Evolutionary conservation across 352 stramenopile genomes (phyloP).

Genomic region (Phytophthora kernoviae): DNA sequence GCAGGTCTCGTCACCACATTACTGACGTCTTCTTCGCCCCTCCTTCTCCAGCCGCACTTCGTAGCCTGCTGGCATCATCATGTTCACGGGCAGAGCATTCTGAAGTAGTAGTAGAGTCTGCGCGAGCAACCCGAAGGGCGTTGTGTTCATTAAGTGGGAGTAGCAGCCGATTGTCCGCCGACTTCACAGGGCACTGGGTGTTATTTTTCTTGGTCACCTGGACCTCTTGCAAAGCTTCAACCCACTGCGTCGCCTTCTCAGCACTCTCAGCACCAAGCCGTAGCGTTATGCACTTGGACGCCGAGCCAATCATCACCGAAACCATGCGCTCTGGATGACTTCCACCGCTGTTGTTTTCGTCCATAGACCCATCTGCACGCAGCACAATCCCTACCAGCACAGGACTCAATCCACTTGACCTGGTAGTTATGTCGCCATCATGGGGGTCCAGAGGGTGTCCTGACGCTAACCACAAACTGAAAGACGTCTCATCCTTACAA

Average conservation of each 20-base stretch:
- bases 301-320: conserved; percentile 45
- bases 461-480: conserved; percentile 61
- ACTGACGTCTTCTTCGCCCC: conserved; percentile 8
- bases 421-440: conserved; percentile 24
- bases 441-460: conserved; percentile 42
- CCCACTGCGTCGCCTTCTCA: conserved; percentile 51
- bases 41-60: conserved; percentile 2
- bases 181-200: conserved; percentile 5
- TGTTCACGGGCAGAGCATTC: conserved; percentile 14
- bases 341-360: conserved; percentile 29
- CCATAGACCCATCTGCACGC: conserved; percentile 41
- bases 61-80: conserved; percentile 1
- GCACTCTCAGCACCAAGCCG: conserved; percentile 47
- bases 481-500: conserved; percentile 70
- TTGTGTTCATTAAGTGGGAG: conserved; percentile 38
- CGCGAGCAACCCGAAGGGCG: conserved; percentile 13
- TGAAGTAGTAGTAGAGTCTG: conserved; percentile 5
- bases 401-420: conserved; percentile 36
- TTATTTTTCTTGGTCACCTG: conserved; percentile 46
- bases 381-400: conserved; percentile 57
- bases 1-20: conserved; percentile 12
- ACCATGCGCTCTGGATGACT: conserved; percentile 48
- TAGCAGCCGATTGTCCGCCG: conserved; percentile 32
- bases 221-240: conserved; percentile 60
- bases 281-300: conserved; percentile 52